Conservation (phyloP, 352 stramenopile species). For the Phytophthora aleatoria region DNA sequence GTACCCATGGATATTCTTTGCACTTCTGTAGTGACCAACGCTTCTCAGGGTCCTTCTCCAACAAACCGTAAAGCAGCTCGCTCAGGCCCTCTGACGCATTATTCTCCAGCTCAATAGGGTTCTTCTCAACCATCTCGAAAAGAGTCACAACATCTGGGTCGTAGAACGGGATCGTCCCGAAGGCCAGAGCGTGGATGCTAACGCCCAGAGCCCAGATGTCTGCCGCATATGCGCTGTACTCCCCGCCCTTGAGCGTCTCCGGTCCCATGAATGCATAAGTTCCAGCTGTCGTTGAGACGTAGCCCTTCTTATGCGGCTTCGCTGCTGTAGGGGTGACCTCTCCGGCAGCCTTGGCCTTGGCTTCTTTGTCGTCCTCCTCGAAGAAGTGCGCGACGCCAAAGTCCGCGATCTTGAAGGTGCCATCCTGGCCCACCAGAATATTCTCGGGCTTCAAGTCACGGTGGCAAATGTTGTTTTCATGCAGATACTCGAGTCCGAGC, state of each 20-base stretch:
- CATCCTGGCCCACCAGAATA: slow-evolving; percentile 71
- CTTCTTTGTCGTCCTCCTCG: slow-evolving; percentile 53
- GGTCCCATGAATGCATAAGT: slow-evolving; percentile 89
- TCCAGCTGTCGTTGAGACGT: slow-evolving; percentile 77
- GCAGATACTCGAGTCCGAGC: slow-evolving; percentile 81
- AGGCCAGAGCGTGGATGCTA: slow-evolving; percentile 80
- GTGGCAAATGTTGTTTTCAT: slow-evolving; percentile 88
- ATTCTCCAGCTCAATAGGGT: slow-evolving; percentile 46
- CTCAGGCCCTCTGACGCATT: slow-evolving; percentile 44
- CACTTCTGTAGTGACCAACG: slow-evolving; percentile 72
- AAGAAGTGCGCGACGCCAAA: slow-evolving; percentile 88
- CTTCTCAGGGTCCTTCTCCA: slow-evolving; percentile 78
- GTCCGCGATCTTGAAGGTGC: slow-evolving; percentile 83
- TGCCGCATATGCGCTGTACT: slow-evolving; percentile 80
- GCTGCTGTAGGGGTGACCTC: slow-evolving; percentile 1
- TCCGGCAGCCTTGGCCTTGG: slow-evolving; percentile 22
- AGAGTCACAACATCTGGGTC: slow-evolving; percentile 78
- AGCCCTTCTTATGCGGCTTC: slow-evolving; percentile 63
- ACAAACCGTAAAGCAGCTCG: slow-evolving; percentile 59
- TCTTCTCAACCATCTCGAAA: slow-evolving; percentile 83
- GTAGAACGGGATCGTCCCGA: slow-evolving; percentile 87
- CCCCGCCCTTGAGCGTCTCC: slow-evolving; percentile 79
- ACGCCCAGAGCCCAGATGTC: slow-evolving; percentile 90
- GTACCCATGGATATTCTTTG: slow-evolving; percentile 75
- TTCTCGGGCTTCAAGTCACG: slow-evolving; percentile 89